Conservation (phyloP, 225 moss, liverwort and hornwort genomes). For the Pseudisothecium myosuroides region DNA sequence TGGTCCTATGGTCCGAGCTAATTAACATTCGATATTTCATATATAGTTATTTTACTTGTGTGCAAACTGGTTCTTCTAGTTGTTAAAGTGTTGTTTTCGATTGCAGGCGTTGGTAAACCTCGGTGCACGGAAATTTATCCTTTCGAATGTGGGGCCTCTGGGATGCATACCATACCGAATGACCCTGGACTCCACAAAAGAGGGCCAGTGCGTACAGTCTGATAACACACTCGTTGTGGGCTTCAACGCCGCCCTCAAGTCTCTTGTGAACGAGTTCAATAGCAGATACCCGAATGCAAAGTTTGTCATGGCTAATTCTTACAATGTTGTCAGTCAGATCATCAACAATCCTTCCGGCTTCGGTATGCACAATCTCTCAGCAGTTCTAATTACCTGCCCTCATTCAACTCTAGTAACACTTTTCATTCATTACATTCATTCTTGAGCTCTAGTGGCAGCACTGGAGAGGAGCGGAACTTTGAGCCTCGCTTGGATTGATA, state of each 20-base stretch:
- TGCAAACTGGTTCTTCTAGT: neutral
- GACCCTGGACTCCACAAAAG: neutral
- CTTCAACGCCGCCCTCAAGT: constrained; percentile 31
- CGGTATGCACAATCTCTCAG: constrained; percentile 1
- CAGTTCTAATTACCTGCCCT: neutral
- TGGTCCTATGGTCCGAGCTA: neutral
- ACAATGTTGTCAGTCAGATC: constrained; percentile 20
- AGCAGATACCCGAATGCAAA: neutral
- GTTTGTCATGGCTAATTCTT: constrained; percentile 35
- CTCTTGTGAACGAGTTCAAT: constrained; percentile 32
- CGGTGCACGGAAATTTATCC: constrained; percentile 41
- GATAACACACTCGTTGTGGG: constrained; percentile 26
- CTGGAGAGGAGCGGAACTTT: neutral
- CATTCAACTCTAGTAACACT: neutral
- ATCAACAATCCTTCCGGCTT: constrained; percentile 18
- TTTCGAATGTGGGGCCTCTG: constrained; percentile 48
- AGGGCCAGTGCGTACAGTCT: constrained; percentile 22
- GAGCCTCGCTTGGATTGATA: neutral
- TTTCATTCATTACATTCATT: neutral
- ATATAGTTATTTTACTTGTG: neutral
- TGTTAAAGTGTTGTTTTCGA: no score
- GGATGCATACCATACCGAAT: constrained; percentile 52
- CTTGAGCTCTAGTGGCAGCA: neutral
- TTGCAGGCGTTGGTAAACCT: constrained; percentile 13
- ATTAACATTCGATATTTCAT: neutral